phyloP scores from a whole-genome alignment of 1,139 yeast genomes.

The Hemisphaericaspora xylanilytica region DNA sequence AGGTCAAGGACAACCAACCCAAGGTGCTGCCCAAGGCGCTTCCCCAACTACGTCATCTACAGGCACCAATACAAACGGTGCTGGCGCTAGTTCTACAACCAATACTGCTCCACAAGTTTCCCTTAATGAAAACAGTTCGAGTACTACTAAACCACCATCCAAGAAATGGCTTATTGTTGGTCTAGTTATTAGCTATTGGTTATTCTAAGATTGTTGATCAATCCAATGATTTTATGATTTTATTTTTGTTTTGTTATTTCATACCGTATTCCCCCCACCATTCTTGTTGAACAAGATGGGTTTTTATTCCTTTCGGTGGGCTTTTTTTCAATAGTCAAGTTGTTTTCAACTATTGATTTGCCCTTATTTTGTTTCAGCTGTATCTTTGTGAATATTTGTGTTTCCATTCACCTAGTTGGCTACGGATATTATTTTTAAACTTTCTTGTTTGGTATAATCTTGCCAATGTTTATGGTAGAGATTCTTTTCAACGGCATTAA shows the following conservation, averaged over 20 bases:
- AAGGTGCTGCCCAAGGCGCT: slow-evolving; percentile 1
- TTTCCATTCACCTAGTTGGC: too few species aligned
- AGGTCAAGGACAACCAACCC: background rate
- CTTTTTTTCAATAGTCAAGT: too few species aligned
- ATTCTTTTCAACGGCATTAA: background rate
- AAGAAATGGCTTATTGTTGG: background rate
- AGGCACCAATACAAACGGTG: background rate
- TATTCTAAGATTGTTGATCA: background rate
- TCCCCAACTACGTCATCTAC: background rate
- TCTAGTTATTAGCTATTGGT: background rate
- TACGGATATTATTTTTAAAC: background rate
- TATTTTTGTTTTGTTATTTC: background rate
- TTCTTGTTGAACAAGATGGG: background rate
- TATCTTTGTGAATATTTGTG: background rate
- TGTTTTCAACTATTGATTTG: too few species aligned
- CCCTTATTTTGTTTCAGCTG: background rate
- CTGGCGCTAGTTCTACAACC: background rate
- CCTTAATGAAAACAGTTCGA: background rate
- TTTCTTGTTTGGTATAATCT: background rate
- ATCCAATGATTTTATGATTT: background rate
- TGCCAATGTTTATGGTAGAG: background rate
- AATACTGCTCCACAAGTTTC: background rate
- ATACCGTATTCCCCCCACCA: too few species aligned
- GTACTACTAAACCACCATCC: background rate
- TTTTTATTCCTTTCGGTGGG: background rate